Conservation (phyloP, 805 yeast genomes). For the Candida golubevii region DNA sequence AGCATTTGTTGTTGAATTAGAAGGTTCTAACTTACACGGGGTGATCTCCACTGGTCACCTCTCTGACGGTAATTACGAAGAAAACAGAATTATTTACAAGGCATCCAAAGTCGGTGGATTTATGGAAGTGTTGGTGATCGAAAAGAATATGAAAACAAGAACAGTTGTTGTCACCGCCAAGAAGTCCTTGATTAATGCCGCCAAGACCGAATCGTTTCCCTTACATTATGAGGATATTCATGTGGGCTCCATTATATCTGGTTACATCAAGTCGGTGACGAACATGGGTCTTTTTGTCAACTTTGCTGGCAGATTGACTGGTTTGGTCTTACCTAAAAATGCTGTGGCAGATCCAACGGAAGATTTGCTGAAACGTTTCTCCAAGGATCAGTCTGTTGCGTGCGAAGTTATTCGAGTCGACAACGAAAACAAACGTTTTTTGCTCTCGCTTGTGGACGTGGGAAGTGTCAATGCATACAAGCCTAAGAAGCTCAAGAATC, state of each 20-base stretch:
- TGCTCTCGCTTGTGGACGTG: conserved; percentile 52
- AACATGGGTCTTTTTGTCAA: conserved; percentile 77
- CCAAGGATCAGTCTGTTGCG: conserved; percentile 64
- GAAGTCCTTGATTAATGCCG: conserved; percentile 61
- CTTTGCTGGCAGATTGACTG: conserved; percentile 76
- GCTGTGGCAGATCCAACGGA: conserved; percentile 50
- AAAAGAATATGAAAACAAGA: conserved; percentile 58
- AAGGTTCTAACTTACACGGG: conserved; percentile 53
- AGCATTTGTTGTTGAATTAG: conserved; percentile 59
- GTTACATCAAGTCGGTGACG: conserved; percentile 77
- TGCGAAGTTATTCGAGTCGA: conserved; percentile 67
- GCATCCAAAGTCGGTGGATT: conserved; percentile 57
- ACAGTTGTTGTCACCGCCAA: conserved; percentile 63
- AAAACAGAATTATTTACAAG: conserved; percentile 63
- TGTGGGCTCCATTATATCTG: conserved; percentile 50
- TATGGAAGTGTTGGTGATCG: conserved; percentile 61
- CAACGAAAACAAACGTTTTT: conserved; percentile 64
- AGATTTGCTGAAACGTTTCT: conserved; percentile 52
- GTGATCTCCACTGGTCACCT: conserved; percentile 71
- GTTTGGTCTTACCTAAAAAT: conserved; percentile 73
- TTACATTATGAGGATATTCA: conserved; percentile 52
- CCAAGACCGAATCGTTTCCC: conserved; percentile 53
- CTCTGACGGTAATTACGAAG: conserved; percentile 71
- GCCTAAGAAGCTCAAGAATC: conserved; percentile 36
- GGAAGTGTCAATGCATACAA: conserved; percentile 11